Evolutionary conservation across 1,284 basidiomycete genomes (phyloP).

Genomic region (Inonotus obliquus): DNA sequence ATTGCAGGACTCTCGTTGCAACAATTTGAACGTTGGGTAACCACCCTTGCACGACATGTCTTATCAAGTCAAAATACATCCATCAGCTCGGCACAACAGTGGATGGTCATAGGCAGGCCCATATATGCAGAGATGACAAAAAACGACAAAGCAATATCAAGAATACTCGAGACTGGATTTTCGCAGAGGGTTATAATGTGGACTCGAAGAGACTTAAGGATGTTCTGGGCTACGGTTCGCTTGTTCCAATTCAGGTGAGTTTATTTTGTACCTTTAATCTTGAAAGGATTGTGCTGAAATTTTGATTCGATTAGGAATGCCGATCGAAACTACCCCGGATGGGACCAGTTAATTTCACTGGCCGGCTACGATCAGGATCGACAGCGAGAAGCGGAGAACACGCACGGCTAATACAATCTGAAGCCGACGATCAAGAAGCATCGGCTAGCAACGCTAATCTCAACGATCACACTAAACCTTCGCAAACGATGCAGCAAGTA

Average conservation of each 20-base stretch:
- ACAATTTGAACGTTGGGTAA: constrained; percentile 26
- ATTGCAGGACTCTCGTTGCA: constrained; percentile 27
- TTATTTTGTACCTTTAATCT: no score
- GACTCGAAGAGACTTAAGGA: constrained; percentile 11
- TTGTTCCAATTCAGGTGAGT: constrained; percentile 20
- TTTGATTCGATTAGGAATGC: no score
- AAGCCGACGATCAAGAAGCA: no score
- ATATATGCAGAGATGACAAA: constrained; percentile 1
- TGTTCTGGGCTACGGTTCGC: constrained; percentile 14
- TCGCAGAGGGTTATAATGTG: constrained; percentile 16
- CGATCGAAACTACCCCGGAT: no score
- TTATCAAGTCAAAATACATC: constrained; percentile 21
- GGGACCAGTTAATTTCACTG: no score
- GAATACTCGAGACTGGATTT: constrained; percentile 19
- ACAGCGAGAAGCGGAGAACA: no score
- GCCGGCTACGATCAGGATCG: no score
- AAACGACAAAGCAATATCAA: constrained; percentile 15
- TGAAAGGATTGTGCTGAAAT: no score
- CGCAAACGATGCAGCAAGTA: no score
- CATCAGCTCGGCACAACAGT: constrained; percentile 22
- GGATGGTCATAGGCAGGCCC: constrained; percentile 19
- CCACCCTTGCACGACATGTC: constrained; percentile 29
- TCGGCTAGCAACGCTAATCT: no score
- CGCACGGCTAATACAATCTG: no score
- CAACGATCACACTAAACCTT: no score